These are phyloP conservation scores for Candida ascalaphidarum DNA, from an alignment of 805 yeast species.

Conservation along the genomic window DNA sequence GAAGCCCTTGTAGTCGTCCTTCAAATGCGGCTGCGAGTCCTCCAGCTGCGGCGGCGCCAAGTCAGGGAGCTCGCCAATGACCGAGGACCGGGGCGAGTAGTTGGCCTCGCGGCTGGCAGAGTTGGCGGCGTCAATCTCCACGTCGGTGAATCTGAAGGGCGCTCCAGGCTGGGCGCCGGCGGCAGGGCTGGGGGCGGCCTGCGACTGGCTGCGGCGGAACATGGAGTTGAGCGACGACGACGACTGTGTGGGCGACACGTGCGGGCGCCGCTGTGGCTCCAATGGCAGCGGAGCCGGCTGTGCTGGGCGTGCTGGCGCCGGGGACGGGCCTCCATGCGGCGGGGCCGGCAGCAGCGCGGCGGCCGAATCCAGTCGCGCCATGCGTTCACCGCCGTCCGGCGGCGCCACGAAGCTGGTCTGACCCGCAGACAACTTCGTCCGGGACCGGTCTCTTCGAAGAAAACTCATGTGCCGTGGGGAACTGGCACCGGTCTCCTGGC, in stretches of 20 bases:
- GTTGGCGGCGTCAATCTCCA: neutral
- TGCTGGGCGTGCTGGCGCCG: too few species aligned
- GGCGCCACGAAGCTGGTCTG: neutral
- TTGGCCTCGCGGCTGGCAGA: conserved; percentile 2
- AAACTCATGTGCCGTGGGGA: conserved; percentile 13
- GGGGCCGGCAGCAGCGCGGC: conserved; percentile 1
- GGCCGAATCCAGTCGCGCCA: conserved; percentile 6
- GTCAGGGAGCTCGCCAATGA: conserved; percentile 4
- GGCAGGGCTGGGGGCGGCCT: neutral
- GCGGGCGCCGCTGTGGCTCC: conserved; percentile 3
- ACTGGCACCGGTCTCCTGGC: too few species aligned
- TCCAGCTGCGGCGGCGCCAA: neutral
- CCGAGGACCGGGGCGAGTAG: conserved; percentile 7
- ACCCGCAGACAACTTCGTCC: conserved; percentile 5
- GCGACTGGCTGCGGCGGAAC: conserved; percentile 1
- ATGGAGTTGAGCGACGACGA: conserved; percentile 1
- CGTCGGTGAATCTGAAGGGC: neutral
- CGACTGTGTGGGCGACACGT: conserved; percentile 1
- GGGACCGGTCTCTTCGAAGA: conserved; percentile 16
- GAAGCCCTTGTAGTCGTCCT: conserved; percentile 30
- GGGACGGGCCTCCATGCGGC: too few species aligned
- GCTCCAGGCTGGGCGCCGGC: neutral
- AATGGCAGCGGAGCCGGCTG: conserved; percentile 2
- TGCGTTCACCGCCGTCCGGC: neutral
- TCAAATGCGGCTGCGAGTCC: conserved; percentile 3